Evolutionary conservation across 139 green algal genomes (phyloP), one percentile per base, ranked within the genome.

Genomic region (Chlorella vulgaris): DNA sequence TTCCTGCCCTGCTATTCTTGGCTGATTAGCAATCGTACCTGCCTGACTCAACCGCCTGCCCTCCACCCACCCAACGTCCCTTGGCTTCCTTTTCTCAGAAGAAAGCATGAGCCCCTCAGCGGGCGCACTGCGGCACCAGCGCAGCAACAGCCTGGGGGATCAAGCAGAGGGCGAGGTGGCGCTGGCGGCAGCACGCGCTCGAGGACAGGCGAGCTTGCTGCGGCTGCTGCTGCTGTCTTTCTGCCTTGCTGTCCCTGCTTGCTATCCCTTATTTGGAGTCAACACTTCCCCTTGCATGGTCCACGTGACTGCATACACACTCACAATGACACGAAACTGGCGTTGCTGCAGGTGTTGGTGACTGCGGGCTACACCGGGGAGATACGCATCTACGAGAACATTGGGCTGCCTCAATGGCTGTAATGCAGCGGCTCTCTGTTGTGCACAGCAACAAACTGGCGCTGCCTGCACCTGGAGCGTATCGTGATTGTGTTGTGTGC

Each of bases 351-450:
- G 75, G 82, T 90, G 38, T 89, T 92, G 26, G 60, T 92, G 22
- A 86, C 84, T 5, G 81, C 88, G 5, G 90, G 89, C 4, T 94
- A 91, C 63, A 81, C 70, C 1, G 90, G 89, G 2, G 83, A 89
- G 66, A 89, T 94, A 66, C 81, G 78, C 53, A 51, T 92, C n/a
- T 93, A 89, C 63, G 87, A 91, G 69, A 91, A 92, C 61, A 69
- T 87, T 4, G 82, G 77, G 3, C 66, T 69, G 68, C 76, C 82
- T 31, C 43, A 86, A 47, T 89, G 81, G 86, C 61, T 90, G 24
- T 88, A 28, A 63, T 33, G 19, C 3, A 31, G 10, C 15, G 22
- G 18, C 55, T 31, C 18, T 21, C 55, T 55, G 47, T 55, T 55
- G 47, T 24, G 47, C 15, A 15, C 47, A 10, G 47, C 47, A 24